These are phyloP conservation scores for Candida oleophila DNA, from an alignment of 805 yeast species.

Conservation along the genomic window DNA sequence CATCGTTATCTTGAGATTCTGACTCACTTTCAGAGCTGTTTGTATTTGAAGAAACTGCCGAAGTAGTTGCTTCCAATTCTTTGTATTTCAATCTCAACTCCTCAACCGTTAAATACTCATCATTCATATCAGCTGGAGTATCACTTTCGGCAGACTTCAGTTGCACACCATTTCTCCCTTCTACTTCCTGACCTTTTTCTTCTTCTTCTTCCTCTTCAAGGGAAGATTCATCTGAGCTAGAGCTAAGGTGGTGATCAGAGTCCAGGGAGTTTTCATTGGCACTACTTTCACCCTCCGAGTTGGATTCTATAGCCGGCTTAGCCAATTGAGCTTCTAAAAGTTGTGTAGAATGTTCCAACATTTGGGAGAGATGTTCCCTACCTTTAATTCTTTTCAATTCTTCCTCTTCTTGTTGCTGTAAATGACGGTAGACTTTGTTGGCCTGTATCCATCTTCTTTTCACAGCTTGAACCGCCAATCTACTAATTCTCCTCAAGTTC, in stretches of 20 bases:
- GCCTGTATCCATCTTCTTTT: constrained; percentile 90
- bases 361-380: constrained; percentile 81
- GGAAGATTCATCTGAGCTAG: constrained; percentile 14
- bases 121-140: constrained; percentile 17
- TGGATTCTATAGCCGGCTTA: constrained; percentile 29
- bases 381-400: constrained; percentile 79
- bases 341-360: constrained; percentile 88
- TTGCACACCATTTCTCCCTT: constrained; percentile 26
- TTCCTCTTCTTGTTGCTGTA: constrained; percentile 76
- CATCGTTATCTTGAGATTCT: constrained; percentile 15
- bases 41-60: constrained; percentile 8
- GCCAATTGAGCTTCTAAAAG: constrained; percentile 81
- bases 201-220: constrained; percentile 23
- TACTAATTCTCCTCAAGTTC: constrained; percentile 67
- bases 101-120: constrained; percentile 52
- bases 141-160: too few species aligned
- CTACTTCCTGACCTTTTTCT: constrained; percentile 11
- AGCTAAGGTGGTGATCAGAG: constrained; percentile 19
- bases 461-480: constrained; percentile 78
- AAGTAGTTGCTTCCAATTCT: constrained; percentile 29
- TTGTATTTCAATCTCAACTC: constrained; percentile 58
- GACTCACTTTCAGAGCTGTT: constrained; percentile 16
- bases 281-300: constrained; percentile 16
- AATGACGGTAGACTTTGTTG: constrained; percentile 69
- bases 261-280: constrained; percentile 16